phyloP scores from a whole-genome alignment of 2,329 filamentous ascomycete genomes.

The Pseudonectria buxi region DNA sequence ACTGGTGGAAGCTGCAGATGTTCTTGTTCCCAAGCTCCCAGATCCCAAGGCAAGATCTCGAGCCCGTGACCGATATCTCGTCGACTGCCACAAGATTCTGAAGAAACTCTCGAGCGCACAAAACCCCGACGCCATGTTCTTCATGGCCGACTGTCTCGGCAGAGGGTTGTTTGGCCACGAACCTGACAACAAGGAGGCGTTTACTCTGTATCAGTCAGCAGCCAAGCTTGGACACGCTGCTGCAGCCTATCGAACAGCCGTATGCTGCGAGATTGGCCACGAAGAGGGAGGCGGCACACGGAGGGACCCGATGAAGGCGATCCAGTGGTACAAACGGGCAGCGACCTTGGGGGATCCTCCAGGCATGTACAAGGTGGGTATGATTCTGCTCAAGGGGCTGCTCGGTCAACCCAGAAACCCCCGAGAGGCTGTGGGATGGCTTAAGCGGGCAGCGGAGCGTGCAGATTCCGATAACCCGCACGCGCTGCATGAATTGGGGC shows the following conservation, averaged over 20 bases:
- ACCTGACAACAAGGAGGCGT: slow-evolving; percentile 84
- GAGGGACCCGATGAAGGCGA: slow-evolving; percentile 84
- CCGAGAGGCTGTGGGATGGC: slow-evolving; percentile 81
- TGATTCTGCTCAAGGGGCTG: slow-evolving; percentile 89
- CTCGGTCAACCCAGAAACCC: slow-evolving; percentile 81
- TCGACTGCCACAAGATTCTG: slow-evolving; percentile 82
- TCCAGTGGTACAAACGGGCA: slow-evolving; percentile 96
- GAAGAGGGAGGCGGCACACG: slow-evolving; percentile 92
- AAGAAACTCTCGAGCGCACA: slow-evolving; percentile 75
- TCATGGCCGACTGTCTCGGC: slow-evolving; percentile 82
- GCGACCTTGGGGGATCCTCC: slow-evolving; percentile 84
- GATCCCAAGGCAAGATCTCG: slow-evolving; percentile 70
- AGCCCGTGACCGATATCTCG: slow-evolving; percentile 72
- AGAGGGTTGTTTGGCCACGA: slow-evolving; percentile 72
- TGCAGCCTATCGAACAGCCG: slow-evolving; percentile 87
- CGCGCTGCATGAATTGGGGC: slow-evolving; percentile 79
- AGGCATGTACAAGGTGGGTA: slow-evolving; percentile 97
- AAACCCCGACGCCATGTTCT: slow-evolving; percentile 86
- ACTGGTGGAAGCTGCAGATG: slow-evolving; percentile 74
- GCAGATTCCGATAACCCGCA: slow-evolving; percentile 90
- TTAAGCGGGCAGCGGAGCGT: slow-evolving; percentile 84
- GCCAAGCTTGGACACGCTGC: slow-evolving; percentile 83
- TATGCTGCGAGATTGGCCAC: slow-evolving; percentile 93
- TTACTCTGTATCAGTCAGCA: slow-evolving; percentile 85
- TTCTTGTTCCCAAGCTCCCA: slow-evolving; percentile 57